These are phyloP conservation scores for Entrophospora sp. DNA, from an alignment of 192 early-diverging fungal species.

Conservation along the genomic window DNA sequence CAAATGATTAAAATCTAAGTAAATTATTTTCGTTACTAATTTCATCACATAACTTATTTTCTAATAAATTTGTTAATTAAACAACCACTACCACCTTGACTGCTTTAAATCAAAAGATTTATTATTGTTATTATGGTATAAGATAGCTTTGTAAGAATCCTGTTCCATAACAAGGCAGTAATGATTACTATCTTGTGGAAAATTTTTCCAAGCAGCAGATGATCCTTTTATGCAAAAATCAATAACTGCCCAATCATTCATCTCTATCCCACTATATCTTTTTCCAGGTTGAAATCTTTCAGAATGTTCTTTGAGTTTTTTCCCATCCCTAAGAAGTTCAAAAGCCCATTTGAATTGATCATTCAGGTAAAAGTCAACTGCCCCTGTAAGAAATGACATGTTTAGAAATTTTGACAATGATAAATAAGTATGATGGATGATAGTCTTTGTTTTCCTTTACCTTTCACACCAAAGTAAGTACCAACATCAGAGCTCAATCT, in stretches of 20 bases:
- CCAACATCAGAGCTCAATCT: too few species aligned
- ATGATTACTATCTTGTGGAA: slow-evolving; percentile 1
- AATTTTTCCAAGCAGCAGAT: slow-evolving; percentile 1
- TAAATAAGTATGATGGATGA: too few species aligned
- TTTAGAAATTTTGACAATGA: too few species aligned
- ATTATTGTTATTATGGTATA: too few species aligned
- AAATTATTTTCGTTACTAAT: too few species aligned
- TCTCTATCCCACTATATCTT: background rate
- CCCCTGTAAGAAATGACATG: too few species aligned
- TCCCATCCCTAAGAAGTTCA: slow-evolving; percentile 1
- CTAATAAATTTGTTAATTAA: background rate
- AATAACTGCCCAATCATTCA: background rate
- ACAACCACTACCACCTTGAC: background rate
- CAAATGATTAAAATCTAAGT: too few species aligned
- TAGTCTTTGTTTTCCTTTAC: too few species aligned
- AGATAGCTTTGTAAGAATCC: background rate
- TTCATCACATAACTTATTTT: too few species aligned
- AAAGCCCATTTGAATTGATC: too few species aligned
- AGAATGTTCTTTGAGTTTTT: slow-evolving; percentile 2
- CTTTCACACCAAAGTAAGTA: too few species aligned
- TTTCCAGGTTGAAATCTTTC: slow-evolving; percentile 4
- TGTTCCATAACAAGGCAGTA: background rate
- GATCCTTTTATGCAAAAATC: slow-evolving; percentile 3
- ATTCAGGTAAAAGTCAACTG: too few species aligned
- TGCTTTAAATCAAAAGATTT: slow-evolving; percentile 4